phyloP scores from a whole-genome alignment of 2,329 filamentous ascomycete genomes.

The Fusarium chaquense region DNA sequence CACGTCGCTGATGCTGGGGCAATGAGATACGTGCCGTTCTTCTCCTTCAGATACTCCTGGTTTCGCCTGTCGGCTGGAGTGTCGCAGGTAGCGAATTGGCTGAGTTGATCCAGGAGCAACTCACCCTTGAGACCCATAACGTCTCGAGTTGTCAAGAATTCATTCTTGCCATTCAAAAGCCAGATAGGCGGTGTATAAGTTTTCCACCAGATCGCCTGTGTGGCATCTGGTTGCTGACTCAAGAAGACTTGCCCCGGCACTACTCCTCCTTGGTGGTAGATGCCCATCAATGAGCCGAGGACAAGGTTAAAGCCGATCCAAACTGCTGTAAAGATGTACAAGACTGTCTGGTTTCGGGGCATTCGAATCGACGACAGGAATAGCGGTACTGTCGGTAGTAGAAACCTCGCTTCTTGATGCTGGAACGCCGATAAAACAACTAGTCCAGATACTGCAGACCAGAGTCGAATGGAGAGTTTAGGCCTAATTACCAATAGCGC shows the following conservation, averaged over 20 bases:
- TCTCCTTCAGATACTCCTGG: slow-evolving; percentile 69
- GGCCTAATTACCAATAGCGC: slow-evolving; percentile 70
- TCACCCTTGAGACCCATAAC: slow-evolving; percentile 78
- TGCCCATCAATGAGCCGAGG: slow-evolving; percentile 80
- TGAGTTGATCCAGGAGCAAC: slow-evolving; percentile 69
- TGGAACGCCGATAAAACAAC: slow-evolving; percentile 78
- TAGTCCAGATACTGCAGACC: slow-evolving; percentile 79
- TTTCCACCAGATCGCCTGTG: slow-evolving; percentile 84
- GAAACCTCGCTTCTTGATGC: slow-evolving; percentile 84
- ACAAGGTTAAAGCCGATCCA: slow-evolving; percentile 79
- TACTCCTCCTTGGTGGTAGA: slow-evolving; percentile 84
- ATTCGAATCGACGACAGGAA: slow-evolving; percentile 79
- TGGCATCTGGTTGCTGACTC: slow-evolving; percentile 75
- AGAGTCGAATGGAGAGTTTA: slow-evolving; percentile 71
- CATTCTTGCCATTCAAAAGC: slow-evolving; percentile 81
- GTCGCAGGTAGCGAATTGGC: slow-evolving; percentile 71
- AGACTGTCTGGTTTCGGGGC: slow-evolving; percentile 64
- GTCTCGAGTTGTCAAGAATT: slow-evolving; percentile 76
- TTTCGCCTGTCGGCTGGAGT: slow-evolving; percentile 67
- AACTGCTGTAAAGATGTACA: slow-evolving; percentile 66
- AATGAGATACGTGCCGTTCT: slow-evolving; percentile 76
- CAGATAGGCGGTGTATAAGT: slow-evolving; percentile 86
- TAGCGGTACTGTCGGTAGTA: slow-evolving; percentile 81
- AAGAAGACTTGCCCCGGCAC: slow-evolving; percentile 81
- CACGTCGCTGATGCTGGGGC: slow-evolving; percentile 79